Conservation (phyloP, 2,329 filamentous ascomycete species). For the Neonectria faginata region DNA sequence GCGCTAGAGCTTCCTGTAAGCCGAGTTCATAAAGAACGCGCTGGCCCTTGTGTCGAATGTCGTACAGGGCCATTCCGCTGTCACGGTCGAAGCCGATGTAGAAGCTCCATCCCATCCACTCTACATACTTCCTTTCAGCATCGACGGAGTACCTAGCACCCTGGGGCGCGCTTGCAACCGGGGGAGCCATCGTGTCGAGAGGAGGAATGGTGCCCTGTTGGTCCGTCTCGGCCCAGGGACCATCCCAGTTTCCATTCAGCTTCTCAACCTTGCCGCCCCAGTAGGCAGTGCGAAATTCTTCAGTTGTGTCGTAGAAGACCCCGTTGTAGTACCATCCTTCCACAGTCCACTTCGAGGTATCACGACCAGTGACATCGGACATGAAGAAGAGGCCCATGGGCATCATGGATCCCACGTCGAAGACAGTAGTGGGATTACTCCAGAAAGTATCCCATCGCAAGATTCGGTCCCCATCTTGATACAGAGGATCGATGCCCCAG, state of each 20-base stretch:
- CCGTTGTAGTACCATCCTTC: constrained; percentile 28
- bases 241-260: constrained; percentile 22
- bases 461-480: constrained; percentile 14
- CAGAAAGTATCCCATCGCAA: constrained; percentile 24
- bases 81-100: constrained; percentile 63
- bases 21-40: constrained; percentile 67
- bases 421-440: constrained; percentile 16
- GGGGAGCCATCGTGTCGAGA: constrained; percentile 23
- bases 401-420: constrained; percentile 27
- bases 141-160: constrained; percentile 21
- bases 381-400: constrained; percentile 26
- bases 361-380: constrained; percentile 20
- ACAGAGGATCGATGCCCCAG: constrained; percentile 22
- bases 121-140: constrained; percentile 20
- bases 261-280: constrained; percentile 22
- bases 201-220: constrained; percentile 22
- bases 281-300: constrained; percentile 21
- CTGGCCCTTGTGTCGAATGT: constrained; percentile 66
- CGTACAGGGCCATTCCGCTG: constrained; percentile 61
- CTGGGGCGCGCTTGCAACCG: constrained; percentile 9
- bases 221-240: constrained; percentile 21
- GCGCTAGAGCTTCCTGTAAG: constrained; percentile 66
- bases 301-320: constrained; percentile 20
- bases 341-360: constrained; percentile 19
- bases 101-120: constrained; percentile 51